Base-by-base conservation (phyloP, 495 filamentous ascomycete species). In the Hamigera avellanea region DNA sequence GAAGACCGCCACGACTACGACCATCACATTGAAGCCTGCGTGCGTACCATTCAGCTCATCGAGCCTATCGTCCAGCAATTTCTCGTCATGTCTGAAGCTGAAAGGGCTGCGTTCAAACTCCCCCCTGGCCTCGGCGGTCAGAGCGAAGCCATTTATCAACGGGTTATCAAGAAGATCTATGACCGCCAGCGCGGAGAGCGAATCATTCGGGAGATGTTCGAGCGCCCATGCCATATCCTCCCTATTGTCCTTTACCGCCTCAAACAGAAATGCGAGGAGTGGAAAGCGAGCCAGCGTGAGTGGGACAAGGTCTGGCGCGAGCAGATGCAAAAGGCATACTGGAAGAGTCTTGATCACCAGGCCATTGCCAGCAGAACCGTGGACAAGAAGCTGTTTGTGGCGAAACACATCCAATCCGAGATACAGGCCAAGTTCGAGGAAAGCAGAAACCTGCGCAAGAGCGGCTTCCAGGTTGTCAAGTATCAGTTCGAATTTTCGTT, bases 261-360 rank as follows among this genome's bases (percentile, higher is more conserved):
- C 38, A 95, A 95, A 61, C 80, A 86, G 46, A 94, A 94, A 45
- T 80, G 86, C 26, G 91, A 96, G 54, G 86, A 95, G 49, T 99
- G 93, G 93, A 85, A 93, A 43, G 83, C 87, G 27, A 84, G 84
- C 19, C 86, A 84, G 72, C 84, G 91, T 16, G 93, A 96, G 52
- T 99, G 93, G 93, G 86, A 96, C 59, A 96, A 95, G 55, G 84
- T 96, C 15, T 99, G 93, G 93, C 85, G 87, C 38, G 78, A 80
- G 38, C 91, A 95, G 57, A 95, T 87, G 29, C 78, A 88, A 43
- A 72, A 79, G 42, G 84, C 88, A 53, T 95, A 94, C 59, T 88
- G 88, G 67, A 86, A 80, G 60, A 94, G 86, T 59, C 73, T 99
- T 33, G 93, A 99, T 43, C 93, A 96, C 49, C 89, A 94, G 68